These are phyloP conservation scores for Mycena venus DNA, from an alignment of 768 basidiomycete genomes.

Conservation along the genomic window DNA sequence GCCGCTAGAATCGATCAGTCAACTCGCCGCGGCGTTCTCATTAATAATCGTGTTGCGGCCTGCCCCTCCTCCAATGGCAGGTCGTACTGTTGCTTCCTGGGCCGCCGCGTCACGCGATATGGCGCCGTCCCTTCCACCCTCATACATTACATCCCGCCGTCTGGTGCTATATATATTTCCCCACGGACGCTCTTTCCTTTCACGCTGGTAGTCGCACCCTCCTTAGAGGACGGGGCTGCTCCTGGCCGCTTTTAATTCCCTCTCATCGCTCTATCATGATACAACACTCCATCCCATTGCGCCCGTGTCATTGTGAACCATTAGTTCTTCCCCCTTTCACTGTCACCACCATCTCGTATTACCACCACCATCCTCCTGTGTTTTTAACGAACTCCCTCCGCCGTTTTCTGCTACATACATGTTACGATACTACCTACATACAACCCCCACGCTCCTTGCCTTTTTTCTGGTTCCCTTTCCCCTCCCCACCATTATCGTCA, in stretches of 20 bases:
- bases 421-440: not conserved
- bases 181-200: conserved; percentile 34
- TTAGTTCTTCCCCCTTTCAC: no score
- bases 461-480: not conserved
- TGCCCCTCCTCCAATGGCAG: not conserved
- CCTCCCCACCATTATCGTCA: not conserved
- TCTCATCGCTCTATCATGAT: not conserved
- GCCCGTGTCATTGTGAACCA: no score
- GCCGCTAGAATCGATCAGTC: conserved; percentile 1
- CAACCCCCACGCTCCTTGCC: not conserved
- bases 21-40: conserved; percentile 22
- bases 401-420: not conserved
- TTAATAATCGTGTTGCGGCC: conserved; percentile 29
- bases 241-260: conserved; percentile 28
- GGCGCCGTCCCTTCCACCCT: conserved; percentile 5
- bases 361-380: conserved; percentile 4
- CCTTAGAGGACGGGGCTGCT: conserved; percentile 12
- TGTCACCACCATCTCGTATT: not conserved
- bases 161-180: conserved; percentile 27
- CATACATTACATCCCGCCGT: conserved; percentile 24
- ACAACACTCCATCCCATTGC: not conserved
- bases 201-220: conserved; percentile 23
- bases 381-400: not conserved
- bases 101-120: conserved; percentile 28
- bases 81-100: conserved; percentile 14